Evolutionary conservation across 2,329 filamentous ascomycete species (phyloP).

Genomic region (Shiraia bambusicola): DNA sequence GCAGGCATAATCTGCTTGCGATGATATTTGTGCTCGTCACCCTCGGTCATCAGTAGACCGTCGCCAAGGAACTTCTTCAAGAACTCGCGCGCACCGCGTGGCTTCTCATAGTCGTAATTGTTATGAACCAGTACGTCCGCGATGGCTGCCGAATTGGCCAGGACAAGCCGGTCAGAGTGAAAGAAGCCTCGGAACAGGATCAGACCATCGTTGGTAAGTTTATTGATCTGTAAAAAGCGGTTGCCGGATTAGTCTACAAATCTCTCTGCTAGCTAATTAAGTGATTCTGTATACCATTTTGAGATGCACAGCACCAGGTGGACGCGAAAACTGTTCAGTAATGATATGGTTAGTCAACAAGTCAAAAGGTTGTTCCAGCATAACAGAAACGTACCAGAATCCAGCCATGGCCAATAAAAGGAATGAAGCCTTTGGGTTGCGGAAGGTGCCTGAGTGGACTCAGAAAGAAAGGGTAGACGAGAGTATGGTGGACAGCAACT

Average conservation of each 20-base stretch:
- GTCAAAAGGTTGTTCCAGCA: too few relatives aligned
- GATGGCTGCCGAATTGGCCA: conserved; percentile 46
- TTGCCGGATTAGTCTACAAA: too few relatives aligned
- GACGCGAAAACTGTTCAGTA: conserved; percentile 26
- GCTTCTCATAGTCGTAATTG: conserved; percentile 58
- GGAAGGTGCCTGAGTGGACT: conserved; percentile 46
- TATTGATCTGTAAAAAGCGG: conserved; percentile 26
- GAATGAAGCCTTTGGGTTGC: conserved; percentile 24
- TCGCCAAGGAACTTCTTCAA: conserved; percentile 53
- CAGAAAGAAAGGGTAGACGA: conserved; percentile 43
- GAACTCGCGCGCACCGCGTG: conserved; percentile 47
- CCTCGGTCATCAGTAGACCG: conserved; percentile 54
- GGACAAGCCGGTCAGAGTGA: conserved; percentile 40
- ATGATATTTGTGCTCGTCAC: conserved; percentile 53
- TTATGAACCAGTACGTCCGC: conserved; percentile 56
- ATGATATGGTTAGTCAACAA: too few relatives aligned
- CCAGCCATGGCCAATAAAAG: conserved; percentile 43
- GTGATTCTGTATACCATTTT: conserved; percentile 17
- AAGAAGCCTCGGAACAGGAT: conserved; percentile 45
- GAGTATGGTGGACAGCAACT: conserved; percentile 20
- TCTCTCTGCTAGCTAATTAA: too few relatives aligned
- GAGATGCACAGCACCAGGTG: conserved; percentile 36
- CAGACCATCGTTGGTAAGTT: conserved; percentile 45
- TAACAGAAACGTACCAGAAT: conserved; percentile 13
- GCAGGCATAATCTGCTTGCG: conserved; percentile 78